Percentiles rank a stretch among this genome's conserved stretches.
phyloP scores from a whole-genome alignment of 352 stramenopile species.

The Aphanomyces stellatus region DNA sequence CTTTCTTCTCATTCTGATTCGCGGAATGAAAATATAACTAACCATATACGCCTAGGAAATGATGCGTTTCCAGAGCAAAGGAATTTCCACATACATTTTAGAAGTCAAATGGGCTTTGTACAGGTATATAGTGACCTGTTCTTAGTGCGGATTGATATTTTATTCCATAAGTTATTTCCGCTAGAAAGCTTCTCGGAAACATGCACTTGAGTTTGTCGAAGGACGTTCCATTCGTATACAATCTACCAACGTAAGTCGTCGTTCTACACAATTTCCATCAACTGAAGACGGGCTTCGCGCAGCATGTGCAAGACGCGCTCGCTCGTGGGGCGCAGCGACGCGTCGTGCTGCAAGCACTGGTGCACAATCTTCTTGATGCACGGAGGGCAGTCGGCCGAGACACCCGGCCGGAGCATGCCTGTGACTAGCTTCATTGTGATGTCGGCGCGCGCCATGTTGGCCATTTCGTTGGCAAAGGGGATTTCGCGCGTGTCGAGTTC shows the following conservation, averaged over 20 bases:
- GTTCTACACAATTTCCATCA: constrained; percentile 6
- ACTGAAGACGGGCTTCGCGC: constrained; percentile 6
- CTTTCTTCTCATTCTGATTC: too few species aligned
- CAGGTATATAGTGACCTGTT: too few species aligned
- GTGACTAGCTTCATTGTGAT: constrained; percentile 20
- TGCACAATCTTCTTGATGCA: constrained; percentile 17
- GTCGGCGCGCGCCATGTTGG: constrained; percentile 26
- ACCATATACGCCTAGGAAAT: too few species aligned
- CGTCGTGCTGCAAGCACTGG: constrained; percentile 17
- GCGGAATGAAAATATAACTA: too few species aligned
- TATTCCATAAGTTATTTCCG: too few species aligned
- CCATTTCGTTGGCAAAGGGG: constrained; percentile 36
- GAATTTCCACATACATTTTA: too few species aligned
- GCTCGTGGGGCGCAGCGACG: constrained; percentile 16
- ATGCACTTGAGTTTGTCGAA: neutral
- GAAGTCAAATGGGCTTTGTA: too few species aligned
- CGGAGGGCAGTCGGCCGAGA: constrained; percentile 6
- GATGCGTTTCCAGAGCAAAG: too few species aligned
- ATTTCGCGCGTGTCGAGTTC: constrained; percentile 49
- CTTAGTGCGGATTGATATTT: too few species aligned
- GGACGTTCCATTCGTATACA: neutral
- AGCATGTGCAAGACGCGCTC: constrained; percentile 10
- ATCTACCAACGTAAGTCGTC: neutral
- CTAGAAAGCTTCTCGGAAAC: too few species aligned
- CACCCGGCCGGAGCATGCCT: constrained; percentile 12